Conservation (phyloP, 2,329 filamentous ascomycete genomes). For the Waltergamsia citrina region DNA sequence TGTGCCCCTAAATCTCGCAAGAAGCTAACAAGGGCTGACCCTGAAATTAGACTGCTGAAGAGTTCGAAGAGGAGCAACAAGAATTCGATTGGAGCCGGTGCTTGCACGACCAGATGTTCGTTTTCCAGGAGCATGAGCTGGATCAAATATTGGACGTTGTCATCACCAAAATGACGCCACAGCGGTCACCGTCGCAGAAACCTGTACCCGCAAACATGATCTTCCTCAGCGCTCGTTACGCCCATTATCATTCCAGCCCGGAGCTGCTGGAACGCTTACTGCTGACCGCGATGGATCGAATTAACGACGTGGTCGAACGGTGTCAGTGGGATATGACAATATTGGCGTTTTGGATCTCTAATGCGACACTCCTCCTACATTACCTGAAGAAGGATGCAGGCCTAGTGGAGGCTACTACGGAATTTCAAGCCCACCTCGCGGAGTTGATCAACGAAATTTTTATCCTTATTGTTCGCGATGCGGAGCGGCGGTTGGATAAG, state of each 20-base stretch:
- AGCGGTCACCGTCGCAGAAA: slow-evolving; percentile 92
- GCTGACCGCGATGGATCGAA: slow-evolving; percentile 83
- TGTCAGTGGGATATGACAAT: slow-evolving; percentile 99
- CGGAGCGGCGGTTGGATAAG: slow-evolving; percentile 92
- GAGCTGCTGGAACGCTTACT: slow-evolving; percentile 77
- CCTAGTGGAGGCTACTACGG: slow-evolving; percentile 67
- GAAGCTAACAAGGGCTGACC: slow-evolving; percentile 13
- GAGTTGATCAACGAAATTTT: slow-evolving; percentile 98
- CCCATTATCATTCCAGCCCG: slow-evolving; percentile 86
- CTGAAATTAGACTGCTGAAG: slow-evolving; percentile 51
- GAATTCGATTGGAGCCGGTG: slow-evolving; percentile 96
- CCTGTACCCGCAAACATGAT: slow-evolving; percentile 96
- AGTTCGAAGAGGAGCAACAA: slow-evolving; percentile 79
- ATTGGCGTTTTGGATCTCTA: slow-evolving; percentile 96
- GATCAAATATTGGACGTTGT: slow-evolving; percentile 89
- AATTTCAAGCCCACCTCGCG: slow-evolving; percentile 87
- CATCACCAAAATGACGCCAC: slow-evolving; percentile 96
- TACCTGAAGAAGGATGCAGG: slow-evolving; percentile 93
- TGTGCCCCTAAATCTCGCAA: slow-evolving; percentile 12
- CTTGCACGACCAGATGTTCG: slow-evolving; percentile 98
- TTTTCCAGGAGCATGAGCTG: slow-evolving; percentile 92
- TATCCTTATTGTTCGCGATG: slow-evolving; percentile 92
- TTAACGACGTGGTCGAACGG: slow-evolving; percentile 91
- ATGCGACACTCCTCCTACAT: slow-evolving; percentile 87
- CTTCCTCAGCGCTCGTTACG: slow-evolving; percentile 90